Evolutionary conservation across 192 early-diverging fungal species (phyloP), one percentile per base, ranked within the genome.

Genomic region (Funneliformis mosseae): DNA sequence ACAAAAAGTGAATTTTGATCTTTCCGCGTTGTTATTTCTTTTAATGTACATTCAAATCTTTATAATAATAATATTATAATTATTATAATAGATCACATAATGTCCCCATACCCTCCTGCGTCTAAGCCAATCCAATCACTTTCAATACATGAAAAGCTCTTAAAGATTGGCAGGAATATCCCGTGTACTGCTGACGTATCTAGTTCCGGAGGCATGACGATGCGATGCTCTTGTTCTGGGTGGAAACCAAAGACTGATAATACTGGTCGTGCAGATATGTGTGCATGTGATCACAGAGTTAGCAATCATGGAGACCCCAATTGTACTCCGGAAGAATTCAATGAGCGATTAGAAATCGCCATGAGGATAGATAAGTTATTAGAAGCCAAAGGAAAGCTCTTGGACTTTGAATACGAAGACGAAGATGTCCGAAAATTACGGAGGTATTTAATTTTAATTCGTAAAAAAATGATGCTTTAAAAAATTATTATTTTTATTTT

Each of bases 361-460:
- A 82, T 83, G n/a, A 83, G 84, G 41, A 85, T 88, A 21, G 84
- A 89, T 61, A 84, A 89, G 61, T 61, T 85, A 27, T 83, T 88
- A 55, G 84, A 90, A 83, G 85, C 85, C 79, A 90, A 90, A 28
- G 85, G 81, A 42, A 90, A 88, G 76, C 80, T 88, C 21, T 63
- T 86, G 16, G 87, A 90, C 79, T 88, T 87, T 72, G 82, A 81
- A 9, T 90, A 88, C 73, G 82, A 84, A 63, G 88, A 90, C 64
- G 86, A 88, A 41, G 84, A 87, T 55, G 85, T 90, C 12, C 39
- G 69, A 48, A 87, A 82, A 10, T 60, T 90, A 68, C 76, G 87
- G 66, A 87, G 87, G 85, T 86, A 85, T 66, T 8, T 64, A 11
- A 64, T 27, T 66, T 8, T 64, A 11, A 64, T 27, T 27, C 11